Evolutionary conservation across 805 yeast species (phyloP).

Genomic region (Candida qinlingensis): DNA sequence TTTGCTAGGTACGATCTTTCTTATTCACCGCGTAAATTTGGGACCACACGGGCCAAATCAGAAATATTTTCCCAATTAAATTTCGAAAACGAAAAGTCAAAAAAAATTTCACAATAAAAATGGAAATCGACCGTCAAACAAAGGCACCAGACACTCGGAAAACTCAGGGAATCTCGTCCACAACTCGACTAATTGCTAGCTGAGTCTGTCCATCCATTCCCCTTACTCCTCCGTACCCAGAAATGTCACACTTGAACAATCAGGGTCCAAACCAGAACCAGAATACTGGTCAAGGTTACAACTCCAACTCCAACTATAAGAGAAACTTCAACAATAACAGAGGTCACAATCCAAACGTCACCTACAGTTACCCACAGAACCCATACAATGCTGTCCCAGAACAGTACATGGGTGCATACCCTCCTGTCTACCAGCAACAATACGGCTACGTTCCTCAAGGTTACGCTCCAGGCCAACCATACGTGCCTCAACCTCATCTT

Average conservation of each 20-base stretch:
- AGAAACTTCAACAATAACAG: constrained; percentile 11
- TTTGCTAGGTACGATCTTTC: not conserved
- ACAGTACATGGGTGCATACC: constrained; percentile 8
- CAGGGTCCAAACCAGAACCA: constrained; percentile 6
- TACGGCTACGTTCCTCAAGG: constrained; percentile 8
- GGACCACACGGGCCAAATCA: not conserved
- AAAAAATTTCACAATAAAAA: constrained; percentile 1
- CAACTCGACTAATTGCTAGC: constrained; percentile 1
- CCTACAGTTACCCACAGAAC: constrained; percentile 1
- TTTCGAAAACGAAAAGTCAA: not conserved
- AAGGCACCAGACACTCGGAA: not conserved
- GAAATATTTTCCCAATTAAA: constrained; percentile 1
- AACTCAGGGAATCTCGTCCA: constrained; percentile 4
- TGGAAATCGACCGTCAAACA: not conserved
- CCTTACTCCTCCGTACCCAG: not conserved
- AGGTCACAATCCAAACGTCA: constrained; percentile 7
- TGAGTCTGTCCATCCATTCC: not conserved
- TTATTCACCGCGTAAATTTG: not conserved
- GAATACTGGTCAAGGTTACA: constrained; percentile 2
- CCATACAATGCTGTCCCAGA: constrained; percentile 2
- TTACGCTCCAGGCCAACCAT: constrained; percentile 2
- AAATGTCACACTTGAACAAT: constrained; percentile 6
- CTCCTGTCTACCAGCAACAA: constrained; percentile 6
- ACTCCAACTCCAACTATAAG: constrained; percentile 10
- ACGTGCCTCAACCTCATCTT: constrained; percentile 1